Evolutionary conservation across 768 basidiomycete genomes (phyloP), one percentile per base, ranked within the genome.

Genomic region (Tulasnella calospora): DNA sequence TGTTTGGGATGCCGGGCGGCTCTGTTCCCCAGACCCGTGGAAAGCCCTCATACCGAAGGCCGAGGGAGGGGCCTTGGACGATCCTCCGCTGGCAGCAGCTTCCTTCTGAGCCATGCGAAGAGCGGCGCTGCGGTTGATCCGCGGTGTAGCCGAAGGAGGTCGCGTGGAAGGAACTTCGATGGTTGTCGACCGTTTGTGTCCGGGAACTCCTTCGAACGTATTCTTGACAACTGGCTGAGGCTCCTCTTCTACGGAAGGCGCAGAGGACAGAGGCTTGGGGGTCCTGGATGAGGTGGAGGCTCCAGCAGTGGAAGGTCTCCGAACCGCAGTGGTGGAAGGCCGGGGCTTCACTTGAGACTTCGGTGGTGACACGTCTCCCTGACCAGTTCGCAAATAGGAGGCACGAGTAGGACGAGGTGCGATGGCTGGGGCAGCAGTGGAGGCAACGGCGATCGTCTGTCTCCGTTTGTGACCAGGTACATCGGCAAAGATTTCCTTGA

Each of bases 121-220:
- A 10, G 69, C 75, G 33, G 80, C 80, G 27, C 80, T 77, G 21
- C 79, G 79, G 61, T 80, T 80, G 47, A 79, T 90, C 61, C 92
- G 86, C 1, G 94, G 94, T 0, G 90, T 88, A 67, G 94, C 89
- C 3, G 83, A 82, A 7, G 94, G 94, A 2, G 94, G 88, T 21
- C 90, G 90, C 30, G 91, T 93, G 30, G 91, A 92, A 19, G 93
- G 91, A 12, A 95, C 94, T 0, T 85, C 78, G 73, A 95, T 92
- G 9, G 88, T 88, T 80, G 87, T 89, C 0, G 87, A 71, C 76
- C 94, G 91, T 82, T 94, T 94, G 83, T 95, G 94, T 0, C 94
- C 94, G 0, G 94, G 94, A 4, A 94, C 90, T 79, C 92, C 90
- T 33, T 88, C 88, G 83, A 94, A 95, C 19, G 90, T 92, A 84